A percentile compares a stretch with the other conserved stretches of the same genome.
Evolutionary conservation across 1,139 yeast species (phyloP).

Genomic region (Ogataea hybrid): DNA sequence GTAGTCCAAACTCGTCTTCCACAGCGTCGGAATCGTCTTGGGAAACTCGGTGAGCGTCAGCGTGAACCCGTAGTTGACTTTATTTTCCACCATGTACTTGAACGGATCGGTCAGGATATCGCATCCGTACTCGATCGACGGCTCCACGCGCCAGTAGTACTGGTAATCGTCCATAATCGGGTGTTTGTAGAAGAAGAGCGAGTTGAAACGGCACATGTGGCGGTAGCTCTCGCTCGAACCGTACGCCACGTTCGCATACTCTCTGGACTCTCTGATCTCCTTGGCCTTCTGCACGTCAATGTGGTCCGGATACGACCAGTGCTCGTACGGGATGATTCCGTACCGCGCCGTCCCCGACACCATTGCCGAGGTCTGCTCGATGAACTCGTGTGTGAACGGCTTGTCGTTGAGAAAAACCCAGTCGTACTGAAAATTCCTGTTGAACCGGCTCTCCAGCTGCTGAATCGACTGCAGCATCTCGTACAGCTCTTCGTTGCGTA

Average conservation of each 20-base stretch:
- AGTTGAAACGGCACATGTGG: constrained; percentile 61
- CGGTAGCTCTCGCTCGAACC: constrained; percentile 57
- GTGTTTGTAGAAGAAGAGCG: constrained; percentile 51
- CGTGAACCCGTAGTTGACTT: constrained; percentile 53
- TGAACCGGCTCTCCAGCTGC: constrained; percentile 55
- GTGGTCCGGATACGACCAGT: constrained; percentile 73
- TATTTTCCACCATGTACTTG: constrained; percentile 48
- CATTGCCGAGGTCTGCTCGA: constrained; percentile 38
- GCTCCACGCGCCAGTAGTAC: constrained; percentile 63
- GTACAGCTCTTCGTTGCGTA: constrained; percentile 57
- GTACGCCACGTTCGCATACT: constrained; percentile 44
- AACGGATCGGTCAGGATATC: constrained; percentile 55
- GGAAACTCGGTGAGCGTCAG: constrained; percentile 51
- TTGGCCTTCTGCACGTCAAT: constrained; percentile 60
- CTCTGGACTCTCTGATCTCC: constrained; percentile 44
- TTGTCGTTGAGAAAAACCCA: constrained; percentile 63
- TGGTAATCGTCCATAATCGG: constrained; percentile 32
- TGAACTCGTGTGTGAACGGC: constrained; percentile 51
- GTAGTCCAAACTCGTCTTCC: constrained; percentile 43
- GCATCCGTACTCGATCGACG: constrained; percentile 52
- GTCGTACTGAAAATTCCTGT: constrained; percentile 51
- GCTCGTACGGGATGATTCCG: constrained; percentile 60
- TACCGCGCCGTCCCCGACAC: constrained; percentile 64
- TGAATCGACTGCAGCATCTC: constrained; percentile 49
- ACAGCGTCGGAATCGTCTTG: constrained; percentile 49